These are phyloP conservation scores for Aspergillus eucalypticola DNA, from an alignment of 2,329 filamentous ascomycete genomes.

Conservation along the genomic window DNA sequence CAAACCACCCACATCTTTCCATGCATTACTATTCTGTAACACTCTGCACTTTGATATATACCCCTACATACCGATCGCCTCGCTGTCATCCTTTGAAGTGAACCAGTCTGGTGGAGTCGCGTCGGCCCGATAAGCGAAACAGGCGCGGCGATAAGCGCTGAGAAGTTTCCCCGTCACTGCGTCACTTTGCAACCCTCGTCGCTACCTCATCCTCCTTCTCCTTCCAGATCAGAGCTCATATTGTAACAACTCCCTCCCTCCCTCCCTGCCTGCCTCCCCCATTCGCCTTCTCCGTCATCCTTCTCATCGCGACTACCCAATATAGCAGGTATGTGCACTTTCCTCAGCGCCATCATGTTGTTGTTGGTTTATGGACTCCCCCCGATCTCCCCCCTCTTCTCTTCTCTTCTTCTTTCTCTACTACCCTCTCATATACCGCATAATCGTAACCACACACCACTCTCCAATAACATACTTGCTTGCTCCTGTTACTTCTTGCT, in stretches of 20 bases:
- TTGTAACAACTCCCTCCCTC: neutral
- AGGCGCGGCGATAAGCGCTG: conserved; percentile 1
- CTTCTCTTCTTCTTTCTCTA: conserved; percentile 16
- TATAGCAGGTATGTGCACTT: conserved; percentile 17
- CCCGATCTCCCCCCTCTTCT: neutral
- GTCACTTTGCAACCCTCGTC: conserved; percentile 2
- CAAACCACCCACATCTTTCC: neutral
- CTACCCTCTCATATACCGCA: too few relatives aligned
- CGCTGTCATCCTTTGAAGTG: neutral
- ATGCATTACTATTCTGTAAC: neutral
- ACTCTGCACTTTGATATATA: neutral
- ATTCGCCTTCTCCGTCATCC: conserved; percentile 10
- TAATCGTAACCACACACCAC: too few relatives aligned
- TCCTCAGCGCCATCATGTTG: conserved; percentile 10
- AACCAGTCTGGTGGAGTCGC: neutral
- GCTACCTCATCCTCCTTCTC: conserved; percentile 1
- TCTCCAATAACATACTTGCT: too few relatives aligned
- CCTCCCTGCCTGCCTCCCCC: conserved; percentile 6
- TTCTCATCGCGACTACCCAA: conserved; percentile 20
- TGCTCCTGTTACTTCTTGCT: too few relatives aligned
- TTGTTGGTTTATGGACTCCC: neutral
- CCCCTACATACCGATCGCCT: neutral
- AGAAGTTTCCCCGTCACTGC: conserved; percentile 2
- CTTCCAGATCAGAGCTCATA: neutral
- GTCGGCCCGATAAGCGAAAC: neutral